Evolutionary conservation across 352 stramenopile species (phyloP), one percentile per base, ranked within the genome.

Genomic region (Globisporangium okanoganense): DNA sequence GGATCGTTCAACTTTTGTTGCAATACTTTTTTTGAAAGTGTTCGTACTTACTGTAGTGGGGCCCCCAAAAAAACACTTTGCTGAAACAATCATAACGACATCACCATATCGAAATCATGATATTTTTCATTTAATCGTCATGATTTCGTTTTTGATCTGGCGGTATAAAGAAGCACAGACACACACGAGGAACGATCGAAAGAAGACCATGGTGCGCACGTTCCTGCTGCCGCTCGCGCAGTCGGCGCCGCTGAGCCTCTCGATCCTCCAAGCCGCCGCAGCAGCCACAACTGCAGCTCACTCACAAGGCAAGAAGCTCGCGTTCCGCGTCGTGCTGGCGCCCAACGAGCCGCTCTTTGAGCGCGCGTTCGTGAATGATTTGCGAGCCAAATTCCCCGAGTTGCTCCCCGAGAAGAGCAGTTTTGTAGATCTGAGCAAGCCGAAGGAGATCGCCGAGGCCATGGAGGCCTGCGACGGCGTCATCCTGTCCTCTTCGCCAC

Each of bases 381-480:
- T 80, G 10, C 72, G 72, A 16, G 48, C 56, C 14, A 43, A 43
- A 9, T 69, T 67, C 53, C 66, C 75, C 1, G 35, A 47, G 41
- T 31, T 81, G 18, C 56, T 88, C 13, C 57, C 66, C 9, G 68
- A 76, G 29, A 52, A 66, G 12, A 66, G 38, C 49, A 60, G 61
- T 49, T 51, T 69, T 22, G 73, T 83, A 10, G 72, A 89, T 50
- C 78, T 75, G 49, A 70, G 59, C 49, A 75, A 76, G 27, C 18
- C 57, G 20, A 69, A 66, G 27, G 82, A 91, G 14, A 31, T 87
- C 2, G n/a, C 35, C 33, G 62, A 75, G 51, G 78, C 74, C 8
- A 57, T 88, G 33, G 66, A 74, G 25, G 31, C 49, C 14, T 89
- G 79, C 43, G 61, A 85, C 25, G 77, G 76, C 10, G 64, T 72